Conservation (phyloP, 2,329 filamentous ascomycete genomes). For the Pyricularia sp. region DNA sequence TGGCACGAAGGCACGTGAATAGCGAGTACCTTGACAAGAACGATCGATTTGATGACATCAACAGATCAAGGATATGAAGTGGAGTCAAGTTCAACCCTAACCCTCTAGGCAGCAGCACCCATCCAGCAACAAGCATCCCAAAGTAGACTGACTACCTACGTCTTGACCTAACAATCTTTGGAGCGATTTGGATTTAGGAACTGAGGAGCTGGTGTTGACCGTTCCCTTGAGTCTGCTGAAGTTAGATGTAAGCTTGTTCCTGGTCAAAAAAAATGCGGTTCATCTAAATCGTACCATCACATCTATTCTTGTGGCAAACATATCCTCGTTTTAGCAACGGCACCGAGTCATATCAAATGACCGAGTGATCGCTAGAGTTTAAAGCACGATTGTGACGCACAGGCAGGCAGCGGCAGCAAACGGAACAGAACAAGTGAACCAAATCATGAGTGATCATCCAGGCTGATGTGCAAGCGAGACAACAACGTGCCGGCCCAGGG, state of each 20-base stretch:
- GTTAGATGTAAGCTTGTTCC: no score
- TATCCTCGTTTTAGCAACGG: not conserved
- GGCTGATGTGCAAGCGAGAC: not conserved
- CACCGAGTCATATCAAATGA: not conserved
- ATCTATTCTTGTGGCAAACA: not conserved
- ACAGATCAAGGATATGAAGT: no score
- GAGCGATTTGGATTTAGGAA: no score
- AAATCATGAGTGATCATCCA: not conserved
- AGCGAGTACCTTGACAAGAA: not conserved
- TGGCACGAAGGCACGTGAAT: constrained; percentile 1
- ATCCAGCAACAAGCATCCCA: not conserved
- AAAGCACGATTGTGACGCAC: not conserved
- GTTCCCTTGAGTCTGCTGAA: no score
- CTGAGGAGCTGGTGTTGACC: no score
- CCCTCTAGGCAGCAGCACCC: not conserved
- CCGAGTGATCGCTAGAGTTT: not conserved
- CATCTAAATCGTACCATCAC: not conserved
- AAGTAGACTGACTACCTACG: no score
- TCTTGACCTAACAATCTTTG: no score
- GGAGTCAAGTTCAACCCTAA: not conserved
- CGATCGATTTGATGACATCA: not conserved
- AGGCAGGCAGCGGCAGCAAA: not conserved
- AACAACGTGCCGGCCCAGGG: not conserved
- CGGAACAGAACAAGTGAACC: not conserved
- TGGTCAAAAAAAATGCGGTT: not conserved